Base-by-base conservation (phyloP, 139 green algal species). In the Closterium sp. region DNA sequence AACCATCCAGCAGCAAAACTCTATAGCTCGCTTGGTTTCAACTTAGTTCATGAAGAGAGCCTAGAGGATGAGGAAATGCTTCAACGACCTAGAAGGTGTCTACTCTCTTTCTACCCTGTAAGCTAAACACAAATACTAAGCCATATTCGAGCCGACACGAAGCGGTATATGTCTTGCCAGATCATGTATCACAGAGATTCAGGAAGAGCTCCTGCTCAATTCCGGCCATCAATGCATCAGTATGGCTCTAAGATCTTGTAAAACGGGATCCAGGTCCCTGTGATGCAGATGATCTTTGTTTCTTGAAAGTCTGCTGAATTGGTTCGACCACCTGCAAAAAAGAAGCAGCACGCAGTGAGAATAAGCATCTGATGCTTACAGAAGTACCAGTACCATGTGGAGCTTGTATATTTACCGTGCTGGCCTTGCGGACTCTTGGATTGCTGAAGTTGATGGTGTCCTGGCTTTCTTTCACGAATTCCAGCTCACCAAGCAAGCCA, bases 311-410 rank as follows among this genome's bases (percentile, higher is more conserved):
- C 22, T 90, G 88, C 62, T 86, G 30, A 13, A 90, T 90, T 21
- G 88, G 88, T 86, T 90, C 88, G 21, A 90, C 28, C n/a, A 90
- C 88, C 88, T 90, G 88, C 13, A 22, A 50, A 90, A 29, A 90
- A 87, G 19, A 90, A n/a, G 38, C 28, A 29, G 5, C 38, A 50
- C 1, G 38, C 38, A 50, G 13, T 50, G 38, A 50, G 38, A 50
- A 50, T 11, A 50, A 50, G 38, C 38, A 50, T 50, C 38, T 9
- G 7, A 50, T 7, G 38, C 13, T 9, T 42, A 50, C 38, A 50
- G 38, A 50, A 50, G 38, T 50, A 50, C 38, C 38, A 50, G 13
- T 50, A 9, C n/a, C n/a, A n/a, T 17, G 38, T 50, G 38, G 38
- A 50, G 13, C 38, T 31, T 31, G n/a, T 86, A 21, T 22, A 17